phyloP scores from a whole-genome alignment of 2,329 filamentous ascomycete genomes.

The Clonostachys solani region DNA sequence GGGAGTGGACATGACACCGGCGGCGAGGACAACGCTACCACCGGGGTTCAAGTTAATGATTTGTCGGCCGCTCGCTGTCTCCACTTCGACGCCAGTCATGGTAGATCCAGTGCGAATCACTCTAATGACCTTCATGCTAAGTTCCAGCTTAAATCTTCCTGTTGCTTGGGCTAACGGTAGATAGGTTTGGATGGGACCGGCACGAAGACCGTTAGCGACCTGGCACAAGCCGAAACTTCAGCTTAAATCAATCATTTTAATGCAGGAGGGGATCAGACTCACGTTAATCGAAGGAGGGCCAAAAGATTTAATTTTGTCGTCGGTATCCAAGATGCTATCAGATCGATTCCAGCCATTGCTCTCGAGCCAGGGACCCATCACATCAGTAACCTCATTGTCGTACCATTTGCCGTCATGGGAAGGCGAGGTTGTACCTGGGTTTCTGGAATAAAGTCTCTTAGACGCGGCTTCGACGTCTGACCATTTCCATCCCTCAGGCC shows the following conservation, averaged over 20 bases:
- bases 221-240: conserved; percentile 58
- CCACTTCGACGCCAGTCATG: conserved; percentile 63
- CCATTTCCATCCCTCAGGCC: conserved; percentile 66
- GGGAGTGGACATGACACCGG: conserved; percentile 62
- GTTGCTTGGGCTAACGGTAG: conserved; percentile 55
- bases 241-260: conserved; percentile 62
- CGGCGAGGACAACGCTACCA: conserved; percentile 63
- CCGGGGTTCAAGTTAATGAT: conserved; percentile 55
- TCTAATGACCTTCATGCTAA: conserved; percentile 59
- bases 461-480: conserved; percentile 45
- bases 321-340: conserved; percentile 52
- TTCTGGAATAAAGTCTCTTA: conserved; percentile 55
- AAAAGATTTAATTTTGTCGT: no score
- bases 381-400: conserved; percentile 58
- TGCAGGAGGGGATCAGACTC: neutral
- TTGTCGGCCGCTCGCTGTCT: conserved; percentile 47
- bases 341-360: conserved; percentile 59
- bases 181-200: conserved; percentile 68
- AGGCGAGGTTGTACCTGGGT: conserved; percentile 47
- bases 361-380: conserved; percentile 54
- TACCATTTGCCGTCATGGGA: conserved; percentile 65
- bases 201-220: conserved; percentile 56
- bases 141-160: conserved; percentile 61
- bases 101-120: conserved; percentile 58
- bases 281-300: no score